A percentile compares a stretch with the other conserved stretches of the same genome.
Conservation (phyloP, 2,329 filamentous ascomycete species). For the Thyridium curvatum region DNA sequence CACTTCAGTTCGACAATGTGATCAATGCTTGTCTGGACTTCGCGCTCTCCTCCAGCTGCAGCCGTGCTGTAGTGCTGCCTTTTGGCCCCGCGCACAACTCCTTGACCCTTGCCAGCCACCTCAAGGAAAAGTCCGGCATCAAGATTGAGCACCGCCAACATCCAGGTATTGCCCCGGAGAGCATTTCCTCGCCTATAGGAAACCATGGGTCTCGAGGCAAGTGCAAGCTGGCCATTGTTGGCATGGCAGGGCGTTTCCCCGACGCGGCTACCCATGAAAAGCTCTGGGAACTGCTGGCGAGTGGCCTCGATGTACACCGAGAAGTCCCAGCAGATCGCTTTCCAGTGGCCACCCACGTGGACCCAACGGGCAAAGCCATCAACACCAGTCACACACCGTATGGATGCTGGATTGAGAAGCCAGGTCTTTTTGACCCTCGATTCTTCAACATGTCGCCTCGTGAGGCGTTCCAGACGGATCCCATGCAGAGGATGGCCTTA, state of each 20-base stretch:
- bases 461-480: conserved; percentile 74
- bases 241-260: conserved; percentile 73
- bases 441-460: conserved; percentile 86
- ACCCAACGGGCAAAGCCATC: conserved; percentile 64
- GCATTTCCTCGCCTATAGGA: conserved; percentile 28
- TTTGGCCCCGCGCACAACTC: conserved; percentile 44
- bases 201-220: conserved; percentile 41
- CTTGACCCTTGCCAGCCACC: conserved; percentile 34
- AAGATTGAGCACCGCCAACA: conserved; percentile 32
- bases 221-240: conserved; percentile 78
- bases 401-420: conserved; percentile 69
- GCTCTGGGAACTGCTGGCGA: conserved; percentile 69
- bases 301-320: conserved; percentile 68
- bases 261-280: conserved; percentile 64
- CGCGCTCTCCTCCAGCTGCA: conserved; percentile 25
- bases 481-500: conserved; percentile 71
- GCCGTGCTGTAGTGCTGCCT: conserved; percentile 32
- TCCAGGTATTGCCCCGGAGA: conserved; percentile 26
- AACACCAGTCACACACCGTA: conserved; percentile 74
- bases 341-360: conserved; percentile 63
- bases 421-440: conserved; percentile 71
- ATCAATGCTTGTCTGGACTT: conserved; percentile 40
- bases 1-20: conserved; percentile 39
- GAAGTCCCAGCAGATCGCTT: conserved; percentile 66
- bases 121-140: conserved; percentile 34